Evolutionary conservation across 768 basidiomycete species (phyloP).

Genomic region (Terana coerulea): DNA sequence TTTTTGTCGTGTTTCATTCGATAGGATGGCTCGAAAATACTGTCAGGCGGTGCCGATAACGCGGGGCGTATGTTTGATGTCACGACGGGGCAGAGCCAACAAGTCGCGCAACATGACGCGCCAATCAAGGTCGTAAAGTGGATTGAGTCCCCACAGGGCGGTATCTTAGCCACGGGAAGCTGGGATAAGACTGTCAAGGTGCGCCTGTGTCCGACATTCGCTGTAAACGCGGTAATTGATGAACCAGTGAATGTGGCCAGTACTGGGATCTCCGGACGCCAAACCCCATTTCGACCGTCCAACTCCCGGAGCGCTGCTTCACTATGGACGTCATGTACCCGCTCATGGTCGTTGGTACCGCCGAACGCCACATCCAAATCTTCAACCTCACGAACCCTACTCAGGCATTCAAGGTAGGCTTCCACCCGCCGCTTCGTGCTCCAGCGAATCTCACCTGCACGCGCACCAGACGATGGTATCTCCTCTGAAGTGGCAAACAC

Average conservation of each 20-base stretch:
- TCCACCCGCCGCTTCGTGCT: not conserved
- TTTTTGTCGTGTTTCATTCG: slow-evolving; percentile 7
- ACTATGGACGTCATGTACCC: slow-evolving; percentile 79
- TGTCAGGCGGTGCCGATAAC: slow-evolving; percentile 94
- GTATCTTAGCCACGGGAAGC: slow-evolving; percentile 87
- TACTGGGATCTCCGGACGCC: slow-evolving; percentile 89
- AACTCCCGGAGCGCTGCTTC: slow-evolving; percentile 89
- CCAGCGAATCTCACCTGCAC: not conserved
- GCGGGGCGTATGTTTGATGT: slow-evolving; percentile 93
- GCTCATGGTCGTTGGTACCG: slow-evolving; percentile 89
- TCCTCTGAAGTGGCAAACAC: slow-evolving; percentile 92
- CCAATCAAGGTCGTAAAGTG: slow-evolving; percentile 81
- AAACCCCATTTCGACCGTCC: slow-evolving; percentile 73
- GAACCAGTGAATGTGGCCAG: slow-evolving; percentile 33
- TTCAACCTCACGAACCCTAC: slow-evolving; percentile 84
- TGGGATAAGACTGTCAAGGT: slow-evolving; percentile 99
- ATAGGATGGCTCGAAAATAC: slow-evolving; percentile 86
- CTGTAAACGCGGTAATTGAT: not conserved
- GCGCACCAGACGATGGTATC: slow-evolving; percentile 69
- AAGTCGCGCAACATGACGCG: slow-evolving; percentile 89
- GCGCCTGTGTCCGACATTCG: slow-evolving; percentile 13
- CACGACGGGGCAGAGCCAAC: slow-evolving; percentile 71
- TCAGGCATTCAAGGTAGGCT: slow-evolving; percentile 64
- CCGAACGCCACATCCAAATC: slow-evolving; percentile 88
- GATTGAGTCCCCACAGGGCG: slow-evolving; percentile 70